Base-by-base conservation (phyloP, 345 rosid species). In the Diplotaxis tenuifolia region DNA sequence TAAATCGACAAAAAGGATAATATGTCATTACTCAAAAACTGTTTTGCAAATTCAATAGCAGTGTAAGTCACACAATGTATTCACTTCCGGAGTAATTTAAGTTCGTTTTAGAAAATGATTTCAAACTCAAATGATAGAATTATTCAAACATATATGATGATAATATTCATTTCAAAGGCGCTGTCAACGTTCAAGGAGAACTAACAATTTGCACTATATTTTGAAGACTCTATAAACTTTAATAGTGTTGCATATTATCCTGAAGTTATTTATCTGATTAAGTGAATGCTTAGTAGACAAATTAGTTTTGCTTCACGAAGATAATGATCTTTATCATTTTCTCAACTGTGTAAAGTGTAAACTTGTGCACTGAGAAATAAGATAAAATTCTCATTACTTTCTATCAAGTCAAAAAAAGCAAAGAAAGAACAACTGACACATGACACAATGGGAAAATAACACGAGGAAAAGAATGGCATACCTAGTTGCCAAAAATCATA, bases 401-500 rank as follows among this genome's bases (percentile, higher is more conserved):
- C 18, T 45, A n/a, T 45, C 0, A 45, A 45, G 50, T 45, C 50
- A 45, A 42, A n/a, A n/a, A n/a, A 42, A 15, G 18, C 50, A 42
- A 47, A 47, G 7, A 47, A 55, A 3, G 7, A 58, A 49, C 9
- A 47, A 15, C 4, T 47, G 54, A 67, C 67, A 74, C 50, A 58
- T 58, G 61, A 74, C 58, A 56, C 50, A 56, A 23, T 68, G 64
- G 19, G 68, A 68, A 68, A 61, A 75, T 38, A 68, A 75, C 49
- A 12, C 50, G 34, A 64, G 71, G 15, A 55, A 76, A 70, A 76
- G 71, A 76, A 70, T 76, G 80, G 75, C 80, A 70, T 45, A 76
- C n/a, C 40, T 70, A 53, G 32, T 63, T 20, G 80, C 80, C 75
- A 64, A 70, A 70, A 76, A 76, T 64, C 71, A 70, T 76, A 70